Evolutionary conservation across 495 filamentous ascomycete species (phyloP), one percentile per base, ranked within the genome.

Genomic region (Peziza echinospora): DNA sequence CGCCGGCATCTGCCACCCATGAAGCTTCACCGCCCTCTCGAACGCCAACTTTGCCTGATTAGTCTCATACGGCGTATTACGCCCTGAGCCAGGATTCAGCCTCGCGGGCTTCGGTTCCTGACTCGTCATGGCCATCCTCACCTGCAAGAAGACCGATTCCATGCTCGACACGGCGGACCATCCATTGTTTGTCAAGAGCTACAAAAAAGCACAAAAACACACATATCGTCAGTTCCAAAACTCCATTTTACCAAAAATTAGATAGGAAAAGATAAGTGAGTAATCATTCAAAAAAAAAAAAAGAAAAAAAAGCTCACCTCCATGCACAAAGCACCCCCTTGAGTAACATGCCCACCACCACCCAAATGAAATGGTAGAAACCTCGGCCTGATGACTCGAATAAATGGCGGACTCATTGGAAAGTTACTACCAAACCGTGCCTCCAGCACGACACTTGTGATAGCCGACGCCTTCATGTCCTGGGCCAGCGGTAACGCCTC

Each of bases 271-370:
- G n/a, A n/a, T n/a, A n/a, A n/a, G n/a, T n/a, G n/a, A n/a, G n/a
- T n/a, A n/a, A n/a, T n/a, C n/a, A n/a, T n/a, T n/a, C n/a, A n/a
- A n/a, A n/a, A n/a, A n/a, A n/a, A n/a, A n/a, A n/a, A n/a, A n/a
- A n/a, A n/a, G n/a, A n/a, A n/a, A n/a, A n/a, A n/a, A n/a, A n/a
- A 34, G 16, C 28, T 10, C 16, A 37, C 30, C 30, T 94, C 80
- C 82, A 93, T 85, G 61, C 86, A 93, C 62, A 94, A 69, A 1
- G 85, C 80, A 1, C 86, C 86, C 2, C 86, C 86, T n/a, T 64
- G 56, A 0, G 86, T 93, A 47, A 94, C 78, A 59, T 94, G 85
- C 1, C 86, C 86, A 17, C 86, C 86, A 21, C 86, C 86, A 9
- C 84, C 83, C 5, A 63, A 37, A 39, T 60, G 55, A 58, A 85